Base-by-base conservation (phyloP, 768 basidiomycete species). In the Termitomyces sp. region DNA sequence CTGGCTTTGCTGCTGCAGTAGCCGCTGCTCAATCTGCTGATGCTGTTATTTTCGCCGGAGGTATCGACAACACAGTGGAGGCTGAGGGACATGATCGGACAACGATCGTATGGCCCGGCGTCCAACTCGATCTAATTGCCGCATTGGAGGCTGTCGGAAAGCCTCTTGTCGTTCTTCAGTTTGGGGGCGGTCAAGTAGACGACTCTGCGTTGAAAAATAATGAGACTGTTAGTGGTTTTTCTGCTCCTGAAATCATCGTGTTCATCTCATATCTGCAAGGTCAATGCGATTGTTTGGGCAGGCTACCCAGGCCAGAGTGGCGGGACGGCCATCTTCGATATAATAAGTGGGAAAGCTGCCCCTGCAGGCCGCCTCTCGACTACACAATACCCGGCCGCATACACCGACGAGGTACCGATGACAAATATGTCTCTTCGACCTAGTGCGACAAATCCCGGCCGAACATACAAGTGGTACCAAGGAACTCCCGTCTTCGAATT, bases 251-350 rank as follows among this genome's bases (percentile, higher is more conserved):
- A 21, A 46, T 17, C 37, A 1, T 6, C 5, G 37, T 44, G n/a
- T 49, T 60, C 15, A 54, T 23, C 17, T 5, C 9, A n/a, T 3
- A 21, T 21, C 12, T 33, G 23, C 33, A 38, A 81, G 80, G 76
- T 83, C 44, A 80, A 78, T 58, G 76, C 80, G 0, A 71, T 83
- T 44, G 21, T 83, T 15, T 83, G 81, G 81, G 82, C 71, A 17
- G 82, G 82, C 9, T 85, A 82, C 63, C 81, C 80, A 1, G 78
- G 80, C 4, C 80, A 82, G 62, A 78, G 75, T 56, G 82, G 80
- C 2, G 83, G 82, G 31, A 71, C 75, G 5, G 82, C 82, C 1
- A 56, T 84, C n/a, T 74, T 78, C 47, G 79, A 84, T 55, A 78
- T 82, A 55, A 52, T 85, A 11, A 74, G 66, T 0, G 82, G 83